Conservation (phyloP, 805 yeast genomes). For the Metschnikowia koreensis region DNA sequence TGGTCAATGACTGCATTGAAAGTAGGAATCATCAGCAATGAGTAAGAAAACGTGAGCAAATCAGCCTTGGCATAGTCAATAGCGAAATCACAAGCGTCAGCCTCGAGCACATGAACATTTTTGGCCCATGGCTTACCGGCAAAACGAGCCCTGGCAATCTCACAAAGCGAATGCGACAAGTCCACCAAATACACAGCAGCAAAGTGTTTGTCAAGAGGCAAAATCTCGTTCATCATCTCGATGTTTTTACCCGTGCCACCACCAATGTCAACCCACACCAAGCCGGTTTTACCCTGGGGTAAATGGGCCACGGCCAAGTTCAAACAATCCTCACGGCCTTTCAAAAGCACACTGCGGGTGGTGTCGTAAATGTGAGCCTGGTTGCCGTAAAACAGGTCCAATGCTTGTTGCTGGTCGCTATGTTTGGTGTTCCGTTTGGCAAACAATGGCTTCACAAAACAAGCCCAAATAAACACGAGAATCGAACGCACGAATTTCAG, state of each 20-base stretch:
- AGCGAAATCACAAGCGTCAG: slow-evolving; percentile 72
- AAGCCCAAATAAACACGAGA: slow-evolving; percentile 42
- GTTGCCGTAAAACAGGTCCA: slow-evolving; percentile 69
- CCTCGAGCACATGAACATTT: slow-evolving; percentile 60
- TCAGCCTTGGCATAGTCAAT: slow-evolving; percentile 55
- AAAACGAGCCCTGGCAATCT: slow-evolving; percentile 63
- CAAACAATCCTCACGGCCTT: slow-evolving; percentile 69
- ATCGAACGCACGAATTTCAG: slow-evolving; percentile 23
- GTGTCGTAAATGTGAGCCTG: slow-evolving; percentile 78
- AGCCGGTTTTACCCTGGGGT: slow-evolving; percentile 27
- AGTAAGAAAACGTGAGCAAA: slow-evolving; percentile 73
- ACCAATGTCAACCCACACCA: slow-evolving; percentile 79
- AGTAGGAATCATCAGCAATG: slow-evolving; percentile 82
- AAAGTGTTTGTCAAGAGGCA: slow-evolving; percentile 49
- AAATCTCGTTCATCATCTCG: slow-evolving; percentile 64
- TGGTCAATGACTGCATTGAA: slow-evolving; percentile 78
- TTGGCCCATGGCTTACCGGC: slow-evolving; percentile 43
- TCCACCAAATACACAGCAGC: slow-evolving; percentile 71
- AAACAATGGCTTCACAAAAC: slow-evolving; percentile 59
- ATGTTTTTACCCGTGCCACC: slow-evolving; percentile 87
- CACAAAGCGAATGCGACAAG: slow-evolving; percentile 73
- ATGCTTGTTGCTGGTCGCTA: slow-evolving; percentile 48
- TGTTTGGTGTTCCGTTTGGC: slow-evolving; percentile 26
- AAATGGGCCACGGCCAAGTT: slow-evolving; percentile 59
- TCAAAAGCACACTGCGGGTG: slow-evolving; percentile 62